Evolutionary conservation across 345 rosid species (phyloP).

Genomic region (Clarkia xantiana): DNA sequence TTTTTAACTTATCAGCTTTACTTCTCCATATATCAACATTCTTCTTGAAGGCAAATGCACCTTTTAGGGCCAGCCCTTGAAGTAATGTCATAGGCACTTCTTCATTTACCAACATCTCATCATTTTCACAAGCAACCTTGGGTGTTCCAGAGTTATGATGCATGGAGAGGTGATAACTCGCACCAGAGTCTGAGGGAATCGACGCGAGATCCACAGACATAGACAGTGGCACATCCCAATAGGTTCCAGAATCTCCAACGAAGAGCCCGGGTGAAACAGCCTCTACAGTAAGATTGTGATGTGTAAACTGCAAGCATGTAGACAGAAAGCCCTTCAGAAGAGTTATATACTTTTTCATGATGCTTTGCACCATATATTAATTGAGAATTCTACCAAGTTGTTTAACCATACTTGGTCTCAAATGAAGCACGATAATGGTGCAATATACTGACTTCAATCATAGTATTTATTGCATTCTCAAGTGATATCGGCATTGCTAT

Average conservation of each 20-base stretch:
- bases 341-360: too few species aligned
- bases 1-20: constrained; percentile 40
- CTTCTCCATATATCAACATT: constrained; percentile 71
- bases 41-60: constrained; percentile 49
- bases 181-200: constrained; percentile 46
- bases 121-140: constrained; percentile 11
- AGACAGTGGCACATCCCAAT: constrained; percentile 86
- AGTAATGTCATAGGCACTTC: constrained; percentile 44
- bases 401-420: too few species aligned
- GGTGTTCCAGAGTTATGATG: constrained; percentile 48
- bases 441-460: too few species aligned
- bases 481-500: too few species aligned
- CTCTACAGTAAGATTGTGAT: constrained; percentile 52
- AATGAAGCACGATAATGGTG: too few species aligned
- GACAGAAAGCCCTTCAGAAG: constrained; percentile 1
- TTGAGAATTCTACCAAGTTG: too few species aligned
- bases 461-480: too few species aligned
- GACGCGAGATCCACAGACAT: constrained; percentile 62
- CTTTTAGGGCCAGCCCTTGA: constrained; percentile 52
- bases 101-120: constrained; percentile 18
- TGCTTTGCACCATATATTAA: too few species aligned
- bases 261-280: constrained; percentile 69
- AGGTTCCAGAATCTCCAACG: constrained; percentile 43
- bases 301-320: constrained; percentile 40
- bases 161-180: constrained; percentile 51